phyloP scores from a whole-genome alignment of 495 filamentous ascomycete species.

The Penicillium cosmopolitanum region DNA sequence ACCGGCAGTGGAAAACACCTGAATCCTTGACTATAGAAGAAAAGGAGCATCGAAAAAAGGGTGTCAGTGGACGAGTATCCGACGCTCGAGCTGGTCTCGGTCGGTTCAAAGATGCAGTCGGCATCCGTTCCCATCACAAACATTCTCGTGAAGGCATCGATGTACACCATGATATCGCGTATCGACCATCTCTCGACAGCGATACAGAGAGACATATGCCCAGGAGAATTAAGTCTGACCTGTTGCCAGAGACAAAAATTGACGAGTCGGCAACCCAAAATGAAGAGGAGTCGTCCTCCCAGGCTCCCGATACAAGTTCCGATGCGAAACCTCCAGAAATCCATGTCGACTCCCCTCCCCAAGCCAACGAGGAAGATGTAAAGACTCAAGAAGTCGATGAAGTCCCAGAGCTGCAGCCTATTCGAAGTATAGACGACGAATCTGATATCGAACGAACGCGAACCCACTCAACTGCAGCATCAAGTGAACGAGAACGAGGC shows the following conservation, averaged over 20 bases:
- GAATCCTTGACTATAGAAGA: slow-evolving; percentile 48
- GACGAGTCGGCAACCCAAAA: slow-evolving; percentile 20
- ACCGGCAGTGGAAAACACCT: slow-evolving; percentile 34
- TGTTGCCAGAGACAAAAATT: slow-evolving; percentile 27
- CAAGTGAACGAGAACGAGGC: slow-evolving; percentile 33
- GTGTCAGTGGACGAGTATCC: slow-evolving; percentile 76
- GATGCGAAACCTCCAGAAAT: slow-evolving; percentile 41
- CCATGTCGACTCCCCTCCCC: slow-evolving; percentile 34
- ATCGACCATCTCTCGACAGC: slow-evolving; percentile 36
- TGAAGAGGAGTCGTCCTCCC: slow-evolving; percentile 21
- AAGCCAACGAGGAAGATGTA: slow-evolving; percentile 23
- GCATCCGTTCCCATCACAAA: slow-evolving; percentile 55
- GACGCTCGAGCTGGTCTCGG: slow-evolving; percentile 84
- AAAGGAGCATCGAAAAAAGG: slow-evolving; percentile 73
- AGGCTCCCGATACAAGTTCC: slow-evolving; percentile 14
- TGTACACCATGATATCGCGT: slow-evolving; percentile 34
- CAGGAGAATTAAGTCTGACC: slow-evolving; percentile 22
- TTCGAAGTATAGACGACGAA: slow-evolving; percentile 30
- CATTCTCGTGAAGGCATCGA: slow-evolving; percentile 45
- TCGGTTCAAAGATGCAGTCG: slow-evolving; percentile 83
- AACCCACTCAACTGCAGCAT: slow-evolving; percentile 41
- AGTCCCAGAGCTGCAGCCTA: slow-evolving; percentile 15
- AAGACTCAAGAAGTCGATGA: slow-evolving; percentile 22
- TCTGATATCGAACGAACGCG: slow-evolving; percentile 37
- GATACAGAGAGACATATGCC: slow-evolving; percentile 32